phyloP scores from a whole-genome alignment of 768 basidiomycete genomes.

The Auriscalpium microsporum region DNA sequence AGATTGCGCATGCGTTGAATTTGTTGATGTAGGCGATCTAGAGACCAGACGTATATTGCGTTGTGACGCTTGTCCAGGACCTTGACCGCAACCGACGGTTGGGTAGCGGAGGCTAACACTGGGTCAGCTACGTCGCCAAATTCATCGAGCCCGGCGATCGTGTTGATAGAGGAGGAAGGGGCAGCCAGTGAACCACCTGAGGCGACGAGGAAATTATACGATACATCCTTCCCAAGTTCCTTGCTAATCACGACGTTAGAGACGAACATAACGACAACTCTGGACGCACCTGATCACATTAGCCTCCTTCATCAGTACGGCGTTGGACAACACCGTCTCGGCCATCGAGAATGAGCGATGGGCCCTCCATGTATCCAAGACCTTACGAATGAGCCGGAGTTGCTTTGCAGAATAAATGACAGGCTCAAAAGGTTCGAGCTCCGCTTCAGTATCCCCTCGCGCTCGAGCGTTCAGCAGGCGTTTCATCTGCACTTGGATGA shows the following conservation, averaged over 20 bases:
- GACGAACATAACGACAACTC: constrained; percentile 7
- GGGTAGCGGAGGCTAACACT: constrained; percentile 58
- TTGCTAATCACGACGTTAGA: constrained; percentile 40
- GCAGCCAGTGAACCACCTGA: constrained; percentile 71
- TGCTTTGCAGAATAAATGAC: constrained; percentile 78
- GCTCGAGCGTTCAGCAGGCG: constrained; percentile 69
- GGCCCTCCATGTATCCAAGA: constrained; percentile 77
- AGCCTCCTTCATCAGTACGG: constrained; percentile 86
- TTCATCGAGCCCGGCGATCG: constrained; percentile 79
- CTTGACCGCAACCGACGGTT: constrained; percentile 83
- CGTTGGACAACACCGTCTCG: constrained; percentile 75
- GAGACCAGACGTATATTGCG: constrained; percentile 87
- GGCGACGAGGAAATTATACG: constrained; percentile 90
- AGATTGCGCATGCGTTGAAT: constrained; percentile 90
- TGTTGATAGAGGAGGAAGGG: constrained; percentile 77
- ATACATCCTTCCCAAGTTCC: constrained; percentile 78
- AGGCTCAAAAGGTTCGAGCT: constrained; percentile 62
- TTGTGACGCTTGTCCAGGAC: constrained; percentile 83
- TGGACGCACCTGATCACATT: constrained; percentile 74
- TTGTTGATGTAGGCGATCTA: constrained; percentile 82
- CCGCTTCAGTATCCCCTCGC: constrained; percentile 64
- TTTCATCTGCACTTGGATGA: constrained; percentile 77
- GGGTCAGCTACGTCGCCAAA: constrained; percentile 92
- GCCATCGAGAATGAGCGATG: constrained; percentile 89
- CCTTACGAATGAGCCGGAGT: constrained; percentile 72